These are phyloP conservation scores for Myrica gale DNA, from an alignment of 306 rosid species.

Conservation along the genomic window DNA sequence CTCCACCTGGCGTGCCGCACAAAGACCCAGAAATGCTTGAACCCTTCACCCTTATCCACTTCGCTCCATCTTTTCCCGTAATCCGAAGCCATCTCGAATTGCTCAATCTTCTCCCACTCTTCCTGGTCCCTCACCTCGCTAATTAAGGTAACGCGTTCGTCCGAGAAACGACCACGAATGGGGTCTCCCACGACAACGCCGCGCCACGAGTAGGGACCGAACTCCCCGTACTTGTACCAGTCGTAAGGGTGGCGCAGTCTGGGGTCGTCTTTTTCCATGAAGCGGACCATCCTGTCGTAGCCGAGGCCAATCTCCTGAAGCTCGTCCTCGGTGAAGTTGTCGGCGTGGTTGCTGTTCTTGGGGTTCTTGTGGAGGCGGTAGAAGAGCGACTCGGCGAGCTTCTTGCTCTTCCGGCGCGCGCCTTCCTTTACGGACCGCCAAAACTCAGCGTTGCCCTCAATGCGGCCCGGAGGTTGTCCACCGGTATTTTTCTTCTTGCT, in stretches of 20 bases:
- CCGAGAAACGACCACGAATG: constrained; percentile 61
- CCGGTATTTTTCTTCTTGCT: constrained; percentile 55
- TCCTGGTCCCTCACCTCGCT: constrained; percentile 71
- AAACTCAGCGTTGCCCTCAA: constrained; percentile 58
- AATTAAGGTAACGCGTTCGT: constrained; percentile 78
- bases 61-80: constrained; percentile 56
- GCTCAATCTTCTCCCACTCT: constrained; percentile 90
- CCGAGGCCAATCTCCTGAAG: constrained; percentile 82
- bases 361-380: constrained; percentile 65
- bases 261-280: constrained; percentile 91
- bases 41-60: constrained; percentile 57
- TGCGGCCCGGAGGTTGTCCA: constrained; percentile 49
- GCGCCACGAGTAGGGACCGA: constrained; percentile 84
- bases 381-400: constrained; percentile 62
- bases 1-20: constrained; percentile 83
- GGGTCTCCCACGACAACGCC: constrained; percentile 89
- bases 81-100: constrained; percentile 67
- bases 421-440: constrained; percentile 51
- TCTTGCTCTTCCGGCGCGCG: constrained; percentile 56
- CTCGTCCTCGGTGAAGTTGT: constrained; percentile 78
- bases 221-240: constrained; percentile 92
- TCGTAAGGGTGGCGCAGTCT: constrained; percentile 75
- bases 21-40: constrained; percentile 74
- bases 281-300: constrained; percentile 78
- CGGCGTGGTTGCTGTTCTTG: constrained; percentile 42